Conservation (phyloP, 371 early-diverging fungal species). For the Ordospora colligata region DNA sequence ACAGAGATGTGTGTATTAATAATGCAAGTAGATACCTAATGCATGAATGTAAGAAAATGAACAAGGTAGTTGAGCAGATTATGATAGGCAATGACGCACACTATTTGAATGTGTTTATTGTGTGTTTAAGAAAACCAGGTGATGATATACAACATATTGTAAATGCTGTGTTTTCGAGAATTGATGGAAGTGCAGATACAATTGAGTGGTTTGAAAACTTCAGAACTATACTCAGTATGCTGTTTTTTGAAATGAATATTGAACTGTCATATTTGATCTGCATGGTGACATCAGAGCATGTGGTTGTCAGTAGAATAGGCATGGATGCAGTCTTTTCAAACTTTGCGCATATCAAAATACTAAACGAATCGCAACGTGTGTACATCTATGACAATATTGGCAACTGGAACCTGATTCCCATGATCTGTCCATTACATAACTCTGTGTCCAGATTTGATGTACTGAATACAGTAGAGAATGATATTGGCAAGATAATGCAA, state of each 20-base stretch:
- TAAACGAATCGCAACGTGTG: not conserved
- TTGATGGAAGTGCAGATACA: not conserved
- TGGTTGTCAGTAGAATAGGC: not conserved
- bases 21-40: not conserved
- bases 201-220: not conserved
- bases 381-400: slow-evolving; percentile 21
- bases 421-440: not conserved
- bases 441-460: not conserved
- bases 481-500: not conserved
- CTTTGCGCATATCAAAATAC: not conserved
- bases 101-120: not conserved
- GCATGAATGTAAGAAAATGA: not conserved
- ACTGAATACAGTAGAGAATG: not conserved
- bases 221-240: not conserved
- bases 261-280: not conserved
- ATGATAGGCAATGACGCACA: not conserved
- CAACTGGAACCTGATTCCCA: slow-evolving; percentile 15
- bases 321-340: not conserved
- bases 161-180: too few species aligned
- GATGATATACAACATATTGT: not conserved
- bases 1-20: not conserved
- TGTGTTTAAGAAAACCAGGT: not conserved
- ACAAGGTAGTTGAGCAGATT: not conserved
- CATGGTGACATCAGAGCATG: slow-evolving; percentile 5
- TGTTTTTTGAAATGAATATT: not conserved